Percentiles rank a stretch among this genome's conserved stretches.
Conservation (phyloP, 805 yeast genomes). For the Sugiyamaella americana region DNA sequence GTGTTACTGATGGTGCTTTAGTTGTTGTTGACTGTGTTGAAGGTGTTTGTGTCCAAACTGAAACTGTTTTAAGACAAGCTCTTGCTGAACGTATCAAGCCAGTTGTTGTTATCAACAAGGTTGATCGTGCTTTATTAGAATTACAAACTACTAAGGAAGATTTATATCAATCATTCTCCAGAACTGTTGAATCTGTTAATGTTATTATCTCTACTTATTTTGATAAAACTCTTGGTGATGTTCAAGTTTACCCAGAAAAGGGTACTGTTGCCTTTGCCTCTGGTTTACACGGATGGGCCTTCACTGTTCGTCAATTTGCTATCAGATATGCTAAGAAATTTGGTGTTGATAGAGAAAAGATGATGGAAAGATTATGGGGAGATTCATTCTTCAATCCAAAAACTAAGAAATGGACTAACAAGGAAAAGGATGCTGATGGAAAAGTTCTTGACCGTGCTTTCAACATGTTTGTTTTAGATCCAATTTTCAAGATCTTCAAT, state of each 20-base stretch:
- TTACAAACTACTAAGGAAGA: slow-evolving; percentile 99
- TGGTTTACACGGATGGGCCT: slow-evolving; percentile 99
- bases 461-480: slow-evolving; percentile 98
- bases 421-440: slow-evolving; percentile 91
- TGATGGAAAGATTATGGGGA: slow-evolving; percentile 99
- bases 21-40: slow-evolving; percentile 99
- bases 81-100: slow-evolving; percentile 99
- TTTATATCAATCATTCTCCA: slow-evolving; percentile 93
- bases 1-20: slow-evolving; percentile 99
- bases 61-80: slow-evolving; percentile 98
- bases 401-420: slow-evolving; percentile 99
- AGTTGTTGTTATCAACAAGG: slow-evolving; percentile 97
- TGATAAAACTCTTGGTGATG: slow-evolving; percentile 88
- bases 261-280: slow-evolving; percentile 99
- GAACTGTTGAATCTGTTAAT: slow-evolving; percentile 99
- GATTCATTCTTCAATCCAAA: slow-evolving; percentile 99
- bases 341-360: slow-evolving; percentile 96
- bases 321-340: slow-evolving; percentile 97
- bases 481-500: slow-evolving; percentile 94
- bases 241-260: slow-evolving; percentile 96
- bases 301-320: slow-evolving; percentile 98
- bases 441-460: slow-evolving; percentile 96
- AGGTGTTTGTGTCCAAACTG: slow-evolving; percentile 99
- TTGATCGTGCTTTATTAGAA: slow-evolving; percentile 98
- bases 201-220: slow-evolving; percentile 94